These are phyloP conservation scores for Puccinia triticina DNA, from an alignment of 1,284 basidiomycete species.

Conservation along the genomic window DNA sequence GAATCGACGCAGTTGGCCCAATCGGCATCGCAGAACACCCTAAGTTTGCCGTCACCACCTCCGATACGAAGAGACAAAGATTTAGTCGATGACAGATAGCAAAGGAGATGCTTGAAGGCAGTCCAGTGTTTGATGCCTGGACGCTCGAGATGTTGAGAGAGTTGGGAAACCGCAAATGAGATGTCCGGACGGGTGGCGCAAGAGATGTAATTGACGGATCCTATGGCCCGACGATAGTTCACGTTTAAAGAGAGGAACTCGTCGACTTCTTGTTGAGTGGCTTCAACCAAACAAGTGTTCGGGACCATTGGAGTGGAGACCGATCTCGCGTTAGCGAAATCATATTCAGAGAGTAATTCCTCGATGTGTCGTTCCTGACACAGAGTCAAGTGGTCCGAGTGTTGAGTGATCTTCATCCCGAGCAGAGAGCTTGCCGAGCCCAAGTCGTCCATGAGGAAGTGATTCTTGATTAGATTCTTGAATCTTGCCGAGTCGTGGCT, in stretches of 20 bases:
- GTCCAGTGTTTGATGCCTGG: conserved; percentile 11
- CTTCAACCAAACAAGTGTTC: background rate
- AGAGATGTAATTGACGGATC: background rate
- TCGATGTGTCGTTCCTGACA: conserved; percentile 22
- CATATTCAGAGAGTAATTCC: background rate
- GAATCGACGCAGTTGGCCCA: background rate
- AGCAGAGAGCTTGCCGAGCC: no score
- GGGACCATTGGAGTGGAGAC: background rate
- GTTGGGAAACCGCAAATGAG: conserved; percentile 25
- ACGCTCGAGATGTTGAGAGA: conserved; percentile 21
- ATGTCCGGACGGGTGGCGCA: conserved; percentile 16
- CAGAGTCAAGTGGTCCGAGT: background rate
- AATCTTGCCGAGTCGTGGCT: conserved; percentile 2
- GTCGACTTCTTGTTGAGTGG: background rate
- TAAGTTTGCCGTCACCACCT: background rate
- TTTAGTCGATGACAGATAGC: background rate
- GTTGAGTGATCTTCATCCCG: conserved; percentile 22
- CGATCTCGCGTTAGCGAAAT: background rate
- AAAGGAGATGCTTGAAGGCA: background rate
- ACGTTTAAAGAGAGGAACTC: background rate
- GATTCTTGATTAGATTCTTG: background rate
- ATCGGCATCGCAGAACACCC: background rate
- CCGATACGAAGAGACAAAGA: background rate
- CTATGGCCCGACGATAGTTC: background rate
- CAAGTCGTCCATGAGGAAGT: conserved; percentile 17